These are phyloP conservation scores for Sindora glabra DNA, from an alignment of 306 rosid species.

Conservation along the genomic window DNA sequence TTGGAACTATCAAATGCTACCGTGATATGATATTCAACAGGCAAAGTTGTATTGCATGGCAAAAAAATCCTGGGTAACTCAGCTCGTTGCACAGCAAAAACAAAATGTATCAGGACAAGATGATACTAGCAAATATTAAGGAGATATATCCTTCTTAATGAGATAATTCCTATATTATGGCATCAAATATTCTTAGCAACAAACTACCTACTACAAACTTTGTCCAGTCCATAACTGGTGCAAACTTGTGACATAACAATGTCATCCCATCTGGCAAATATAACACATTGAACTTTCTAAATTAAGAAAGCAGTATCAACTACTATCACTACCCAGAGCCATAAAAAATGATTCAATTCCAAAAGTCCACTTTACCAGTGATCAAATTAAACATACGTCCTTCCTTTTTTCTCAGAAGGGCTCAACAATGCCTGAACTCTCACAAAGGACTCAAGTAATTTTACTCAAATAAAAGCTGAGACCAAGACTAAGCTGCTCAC, in stretches of 20 bases:
- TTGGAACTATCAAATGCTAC: slow-evolving; percentile 8
- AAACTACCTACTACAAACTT: background rate
- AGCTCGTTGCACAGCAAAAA: background rate
- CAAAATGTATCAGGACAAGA: too few relatives aligned
- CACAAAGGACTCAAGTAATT: too few relatives aligned
- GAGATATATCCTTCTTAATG: too few relatives aligned
- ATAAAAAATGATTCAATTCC: background rate
- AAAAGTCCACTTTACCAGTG: background rate
- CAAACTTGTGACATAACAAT: too few relatives aligned
- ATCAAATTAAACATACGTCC: background rate
- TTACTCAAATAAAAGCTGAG: too few relatives aligned
- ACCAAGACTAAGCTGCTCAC: too few relatives aligned
- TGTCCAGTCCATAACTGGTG: background rate
- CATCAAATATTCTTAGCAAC: too few relatives aligned
- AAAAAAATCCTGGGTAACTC: background rate
- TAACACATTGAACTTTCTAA: background rate
- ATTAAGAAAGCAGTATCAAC: background rate
- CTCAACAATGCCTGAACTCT: too few relatives aligned
- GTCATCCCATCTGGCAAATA: background rate
- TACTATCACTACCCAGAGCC: background rate
- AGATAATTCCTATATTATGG: too few relatives aligned
- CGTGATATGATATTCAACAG: background rate
- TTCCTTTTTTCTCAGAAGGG: too few relatives aligned
- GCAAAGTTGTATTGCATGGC: background rate
- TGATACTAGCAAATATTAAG: too few relatives aligned